Evolutionary conservation across 1,139 yeast genomes (phyloP).

Genomic region (Pneumocystis sp.): DNA sequence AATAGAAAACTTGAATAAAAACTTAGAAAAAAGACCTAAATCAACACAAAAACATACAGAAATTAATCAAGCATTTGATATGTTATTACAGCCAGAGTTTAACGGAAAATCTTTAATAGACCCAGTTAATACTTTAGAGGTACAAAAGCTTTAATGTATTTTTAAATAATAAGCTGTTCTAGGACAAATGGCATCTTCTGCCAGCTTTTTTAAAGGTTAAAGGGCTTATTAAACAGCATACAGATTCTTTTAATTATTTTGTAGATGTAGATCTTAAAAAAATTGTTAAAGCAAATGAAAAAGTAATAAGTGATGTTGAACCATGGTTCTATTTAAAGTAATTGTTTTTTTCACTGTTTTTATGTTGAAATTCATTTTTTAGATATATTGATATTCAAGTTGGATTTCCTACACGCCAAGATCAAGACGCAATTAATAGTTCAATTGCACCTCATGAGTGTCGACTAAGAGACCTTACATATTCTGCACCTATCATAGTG

Average conservation of each 20-base stretch:
- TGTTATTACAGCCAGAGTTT: conserved; percentile 49
- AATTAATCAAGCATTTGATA: neutral
- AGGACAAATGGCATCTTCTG: conserved; percentile 84
- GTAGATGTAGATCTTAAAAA: conserved; percentile 87
- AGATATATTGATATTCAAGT: conserved; percentile 74
- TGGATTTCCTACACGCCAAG: conserved; percentile 41
- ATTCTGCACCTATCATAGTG: conserved; percentile 90
- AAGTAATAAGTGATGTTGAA: conserved; percentile 83
- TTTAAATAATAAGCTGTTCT: neutral
- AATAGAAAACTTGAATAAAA: neutral
- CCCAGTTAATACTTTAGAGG: conserved; percentile 48
- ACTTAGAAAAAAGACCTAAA: neutral
- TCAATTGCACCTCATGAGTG: conserved; percentile 87
- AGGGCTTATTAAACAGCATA: conserved; percentile 91
- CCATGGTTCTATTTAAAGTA: conserved; percentile 80
- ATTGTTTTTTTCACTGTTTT: neutral
- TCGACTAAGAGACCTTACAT: conserved; percentile 83
- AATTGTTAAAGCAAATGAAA: conserved; percentile 79
- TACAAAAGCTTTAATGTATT: conserved; percentile 26
- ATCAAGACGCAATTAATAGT: conserved; percentile 30
- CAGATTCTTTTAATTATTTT: conserved; percentile 91
- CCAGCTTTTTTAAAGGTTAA: conserved; percentile 94
- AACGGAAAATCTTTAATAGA: conserved; percentile 79
- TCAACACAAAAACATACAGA: neutral
- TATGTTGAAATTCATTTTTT: neutral